phyloP scores from a whole-genome alignment of 495 filamentous ascomycete genomes.

The Xylaria flabelliformis region DNA sequence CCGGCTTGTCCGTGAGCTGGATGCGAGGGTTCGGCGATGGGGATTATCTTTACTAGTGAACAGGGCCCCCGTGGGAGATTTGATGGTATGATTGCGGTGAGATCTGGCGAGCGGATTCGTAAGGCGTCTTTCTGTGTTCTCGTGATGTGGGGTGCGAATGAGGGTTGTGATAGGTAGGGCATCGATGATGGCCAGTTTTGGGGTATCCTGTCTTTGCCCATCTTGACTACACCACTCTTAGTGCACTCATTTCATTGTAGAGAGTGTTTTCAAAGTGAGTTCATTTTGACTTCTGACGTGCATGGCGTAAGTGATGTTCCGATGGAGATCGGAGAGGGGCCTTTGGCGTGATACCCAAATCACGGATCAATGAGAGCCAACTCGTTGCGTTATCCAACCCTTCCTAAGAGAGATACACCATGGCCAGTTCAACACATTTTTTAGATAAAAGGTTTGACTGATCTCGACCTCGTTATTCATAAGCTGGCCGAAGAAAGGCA shows the following conservation, averaged over 20 bases:
- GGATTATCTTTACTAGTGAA: constrained; percentile 57
- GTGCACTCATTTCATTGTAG: neutral
- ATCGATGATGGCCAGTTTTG: constrained; percentile 64
- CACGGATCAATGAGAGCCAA: neutral
- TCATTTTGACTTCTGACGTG: neutral
- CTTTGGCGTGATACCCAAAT: neutral
- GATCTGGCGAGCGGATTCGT: constrained; percentile 41
- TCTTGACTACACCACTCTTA: constrained; percentile 1
- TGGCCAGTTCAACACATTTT: neutral
- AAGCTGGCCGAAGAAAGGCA: neutral
- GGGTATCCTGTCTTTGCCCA: constrained; percentile 43
- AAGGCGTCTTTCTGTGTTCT: constrained; percentile 46
- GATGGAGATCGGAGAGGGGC: neutral
- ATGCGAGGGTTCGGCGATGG: constrained; percentile 60
- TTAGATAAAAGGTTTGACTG: neutral
- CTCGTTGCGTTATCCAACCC: neutral
- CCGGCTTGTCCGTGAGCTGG: constrained; percentile 70
- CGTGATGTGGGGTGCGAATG: constrained; percentile 55
- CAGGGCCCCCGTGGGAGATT: constrained; percentile 51
- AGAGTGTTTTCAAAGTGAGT: neutral
- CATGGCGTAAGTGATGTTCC: neutral
- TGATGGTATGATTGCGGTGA: constrained; percentile 42
- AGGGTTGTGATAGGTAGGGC: constrained; percentile 58
- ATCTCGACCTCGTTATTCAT: neutral
- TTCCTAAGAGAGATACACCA: neutral